Percentiles rank a stretch among this genome's conserved stretches.
These are phyloP conservation scores for Torulaspora maleeae DNA, from an alignment of 805 yeast species.

Conservation along the genomic window DNA sequence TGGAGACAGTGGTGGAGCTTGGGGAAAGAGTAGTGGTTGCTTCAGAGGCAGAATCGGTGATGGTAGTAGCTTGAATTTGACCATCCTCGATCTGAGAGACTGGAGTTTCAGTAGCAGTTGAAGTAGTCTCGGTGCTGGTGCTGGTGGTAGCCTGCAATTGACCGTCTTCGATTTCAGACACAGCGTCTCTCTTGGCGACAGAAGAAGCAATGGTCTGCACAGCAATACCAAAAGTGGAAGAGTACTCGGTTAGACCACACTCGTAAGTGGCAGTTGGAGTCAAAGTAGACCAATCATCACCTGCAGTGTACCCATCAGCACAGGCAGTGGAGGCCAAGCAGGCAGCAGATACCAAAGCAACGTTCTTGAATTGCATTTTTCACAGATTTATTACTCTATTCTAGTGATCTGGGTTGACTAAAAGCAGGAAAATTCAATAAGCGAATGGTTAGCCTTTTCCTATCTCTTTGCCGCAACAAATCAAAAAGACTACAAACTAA, in stretches of 20 bases:
- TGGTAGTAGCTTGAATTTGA: conserved; percentile 45
- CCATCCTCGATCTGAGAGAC: conserved; percentile 45
- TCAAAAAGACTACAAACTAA: neutral
- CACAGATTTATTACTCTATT: neutral
- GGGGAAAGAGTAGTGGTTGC: conserved; percentile 31
- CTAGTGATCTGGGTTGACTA: neutral
- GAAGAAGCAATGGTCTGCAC: conserved; percentile 45
- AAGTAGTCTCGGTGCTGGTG: conserved; percentile 29
- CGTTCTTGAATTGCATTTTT: conserved; percentile 22
- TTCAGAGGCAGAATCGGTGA: conserved; percentile 23
- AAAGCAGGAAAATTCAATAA: conserved; percentile 2
- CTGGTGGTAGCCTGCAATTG: conserved; percentile 35
- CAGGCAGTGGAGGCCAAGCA: conserved; percentile 45
- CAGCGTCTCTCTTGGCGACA: conserved; percentile 37
- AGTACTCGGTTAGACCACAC: conserved; percentile 54
- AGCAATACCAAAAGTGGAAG: conserved; percentile 62
- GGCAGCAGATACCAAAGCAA: conserved; percentile 29
- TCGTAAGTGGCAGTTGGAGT: conserved; percentile 56
- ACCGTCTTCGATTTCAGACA: conserved; percentile 45
- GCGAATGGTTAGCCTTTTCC: conserved; percentile 5
- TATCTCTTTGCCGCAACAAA: neutral
- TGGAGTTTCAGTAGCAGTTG: conserved; percentile 14
- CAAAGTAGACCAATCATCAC: conserved; percentile 64
- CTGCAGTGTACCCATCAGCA: conserved; percentile 55
- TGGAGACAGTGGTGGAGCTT: conserved; percentile 20